Evolutionary conservation across 305 asterid genomes (phyloP).

Genomic region (Nicotiana rustica): DNA sequence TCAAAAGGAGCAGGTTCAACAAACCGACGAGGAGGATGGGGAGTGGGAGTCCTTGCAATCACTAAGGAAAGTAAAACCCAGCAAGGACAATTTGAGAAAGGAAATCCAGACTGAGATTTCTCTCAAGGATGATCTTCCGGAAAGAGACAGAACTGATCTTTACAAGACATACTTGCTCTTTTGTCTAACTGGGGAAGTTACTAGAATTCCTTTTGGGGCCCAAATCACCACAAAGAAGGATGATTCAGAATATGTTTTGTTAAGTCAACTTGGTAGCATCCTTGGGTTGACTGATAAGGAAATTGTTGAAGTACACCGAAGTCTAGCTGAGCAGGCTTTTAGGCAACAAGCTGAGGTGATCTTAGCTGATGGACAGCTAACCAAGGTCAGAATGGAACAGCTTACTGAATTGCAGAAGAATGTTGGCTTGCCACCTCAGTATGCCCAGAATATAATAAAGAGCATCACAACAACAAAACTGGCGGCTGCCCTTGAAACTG

Average conservation of each 20-base stretch:
- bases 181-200: constrained; percentile 89
- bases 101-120: constrained; percentile 81
- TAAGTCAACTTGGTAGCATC: constrained; percentile 82
- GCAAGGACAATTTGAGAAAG: constrained; percentile 58
- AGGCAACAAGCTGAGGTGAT: constrained; percentile 91
- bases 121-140: constrained; percentile 88
- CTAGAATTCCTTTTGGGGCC: constrained; percentile 77
- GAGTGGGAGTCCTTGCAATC: constrained; percentile 92
- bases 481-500: constrained; percentile 92
- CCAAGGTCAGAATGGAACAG: constrained; percentile 77
- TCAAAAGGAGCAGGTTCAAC: constrained; percentile 50
- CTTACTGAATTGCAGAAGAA: constrained; percentile 77
- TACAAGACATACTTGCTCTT: constrained; percentile 87
- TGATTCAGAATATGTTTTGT: constrained; percentile 74
- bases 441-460: constrained; percentile 84
- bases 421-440: constrained; percentile 84
- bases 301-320: constrained; percentile 80
- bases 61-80: constrained; percentile 68
- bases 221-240: constrained; percentile 80
- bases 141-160: constrained; percentile 82
- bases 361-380: constrained; percentile 92
- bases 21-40: constrained; percentile 53
- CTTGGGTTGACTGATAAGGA: constrained; percentile 84
- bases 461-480: constrained; percentile 76
- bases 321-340: constrained; percentile 94